These are phyloP conservation scores for Apophysomyces variabilis DNA, from an alignment of 371 early-diverging fungal species.

Conservation along the genomic window DNA sequence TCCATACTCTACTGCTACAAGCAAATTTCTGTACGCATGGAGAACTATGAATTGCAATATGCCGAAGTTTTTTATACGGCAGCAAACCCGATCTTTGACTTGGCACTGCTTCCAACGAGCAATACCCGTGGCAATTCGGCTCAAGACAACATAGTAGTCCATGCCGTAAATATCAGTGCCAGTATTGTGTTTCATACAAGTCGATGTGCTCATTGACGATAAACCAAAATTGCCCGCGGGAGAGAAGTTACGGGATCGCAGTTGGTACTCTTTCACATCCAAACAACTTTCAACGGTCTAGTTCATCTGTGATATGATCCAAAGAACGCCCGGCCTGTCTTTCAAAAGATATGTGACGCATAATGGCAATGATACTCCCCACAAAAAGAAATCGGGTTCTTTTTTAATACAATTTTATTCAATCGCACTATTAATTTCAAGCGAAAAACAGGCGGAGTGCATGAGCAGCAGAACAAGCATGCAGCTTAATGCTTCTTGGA, in stretches of 20 bases:
- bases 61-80: constrained; percentile 76
- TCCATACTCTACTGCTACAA: constrained; percentile 72
- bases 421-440: background rate
- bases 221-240: constrained; percentile 99
- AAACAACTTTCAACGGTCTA: constrained; percentile 97
- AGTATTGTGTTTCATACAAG: constrained; percentile 99
- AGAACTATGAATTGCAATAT: background rate
- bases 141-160: constrained; percentile 97
- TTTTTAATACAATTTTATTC: background rate
- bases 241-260: constrained; percentile 93
- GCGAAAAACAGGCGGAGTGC: constrained; percentile 10
- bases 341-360: background rate
- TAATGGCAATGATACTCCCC: background rate
- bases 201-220: constrained; percentile 99
- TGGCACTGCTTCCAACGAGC: constrained; percentile 91
- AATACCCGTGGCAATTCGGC: constrained; percentile 96
- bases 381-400: background rate
- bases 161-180: constrained; percentile 96
- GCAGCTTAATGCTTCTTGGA: constrained; percentile 9
- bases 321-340: background rate
- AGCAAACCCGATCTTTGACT: constrained; percentile 86
- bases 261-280: constrained; percentile 99
- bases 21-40: background rate
- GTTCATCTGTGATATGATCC: too few relatives aligned
- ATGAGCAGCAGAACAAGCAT: constrained; percentile 8